Evolutionary conservation across 768 basidiomycete genomes (phyloP), one percentile per base, ranked within the genome.

Genomic region (Trametes coccinea): DNA sequence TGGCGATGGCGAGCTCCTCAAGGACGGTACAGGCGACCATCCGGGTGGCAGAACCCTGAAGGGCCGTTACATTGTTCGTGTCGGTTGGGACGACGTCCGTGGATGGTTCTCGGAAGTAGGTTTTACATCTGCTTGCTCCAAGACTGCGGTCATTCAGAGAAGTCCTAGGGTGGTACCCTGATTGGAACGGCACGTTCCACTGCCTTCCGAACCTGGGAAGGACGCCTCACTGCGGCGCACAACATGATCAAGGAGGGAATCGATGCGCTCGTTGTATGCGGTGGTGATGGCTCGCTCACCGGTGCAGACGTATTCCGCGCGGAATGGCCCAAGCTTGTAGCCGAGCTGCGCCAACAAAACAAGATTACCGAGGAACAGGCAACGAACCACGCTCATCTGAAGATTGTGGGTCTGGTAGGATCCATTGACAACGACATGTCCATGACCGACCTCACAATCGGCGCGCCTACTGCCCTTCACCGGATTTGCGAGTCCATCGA

Each of bases 361-460:
- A 62, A 82, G 66, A 97, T 99, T 72, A 86, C 87, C 1, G 79
- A 85, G 30, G 86, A 84, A 39, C 90, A 97, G 69, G 80, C 82
- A 37, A 71, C 80, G n/a, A 77, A 78, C 13, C 89, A 95, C 69
- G 80, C 85, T 27, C 92, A 98, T 69, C 88, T 99, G 65, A 91
- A 85, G 74, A 97, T 99, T 67, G 96, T 96, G 63, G 97, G 97
- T n/a, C 86, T 99, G 44, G 97, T 98, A 61, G 97, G 97, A 39
- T 96, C 94, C 4, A 98, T 99, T 71, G 97, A 99, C 77, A 99
- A 99, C 70, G 97, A 98, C 73, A 98, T 99, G 95, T 90, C 92
- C 14, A 82, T 96, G 84, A 98, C 97, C 17, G 95, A 98, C 75
- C 75, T 97, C 70, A 99, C 97, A 6, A 98, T 98, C 70, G 97